Evolutionary conservation across 805 yeast species (phyloP).

Genomic region (Ogataea pignaliae): DNA sequence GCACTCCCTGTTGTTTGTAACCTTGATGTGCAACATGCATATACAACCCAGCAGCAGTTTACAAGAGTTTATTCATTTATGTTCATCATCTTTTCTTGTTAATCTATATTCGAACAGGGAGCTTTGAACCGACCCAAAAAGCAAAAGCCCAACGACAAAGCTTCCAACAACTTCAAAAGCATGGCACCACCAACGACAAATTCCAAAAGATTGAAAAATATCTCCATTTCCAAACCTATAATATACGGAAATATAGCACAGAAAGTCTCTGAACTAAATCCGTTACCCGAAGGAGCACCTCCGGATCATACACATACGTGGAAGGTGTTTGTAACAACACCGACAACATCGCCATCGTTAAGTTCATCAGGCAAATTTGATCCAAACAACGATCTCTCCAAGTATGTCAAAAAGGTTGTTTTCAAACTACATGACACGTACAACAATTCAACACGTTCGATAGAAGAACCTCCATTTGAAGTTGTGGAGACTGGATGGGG

Average conservation of each 20-base stretch:
- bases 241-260: conserved; percentile 77
- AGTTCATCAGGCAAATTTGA: not conserved
- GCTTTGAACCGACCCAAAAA: too few relatives aligned
- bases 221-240: conserved; percentile 73
- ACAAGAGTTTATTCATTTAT: too few relatives aligned
- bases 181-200: conserved; percentile 32
- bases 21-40: too few relatives aligned
- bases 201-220: conserved; percentile 36
- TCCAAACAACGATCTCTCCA: conserved; percentile 59
- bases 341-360: conserved; percentile 33
- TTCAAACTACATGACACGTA: conserved; percentile 96
- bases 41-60: too few relatives aligned
- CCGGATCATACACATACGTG: conserved; percentile 91
- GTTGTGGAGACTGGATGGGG: conserved; percentile 99
- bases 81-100: too few relatives aligned
- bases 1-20: too few relatives aligned
- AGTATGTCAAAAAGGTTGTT: conserved; percentile 82
- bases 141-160: too few relatives aligned
- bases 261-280: conserved; percentile 48
- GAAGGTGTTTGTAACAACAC: conserved; percentile 88
- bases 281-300: conserved; percentile 60
- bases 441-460: conserved; percentile 75
- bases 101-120: too few relatives aligned
- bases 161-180: not conserved
- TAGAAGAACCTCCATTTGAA: conserved; percentile 89